phyloP scores from a whole-genome alignment of 1,139 yeast genomes.

The Protomyces lactucae-debilis region DNA sequence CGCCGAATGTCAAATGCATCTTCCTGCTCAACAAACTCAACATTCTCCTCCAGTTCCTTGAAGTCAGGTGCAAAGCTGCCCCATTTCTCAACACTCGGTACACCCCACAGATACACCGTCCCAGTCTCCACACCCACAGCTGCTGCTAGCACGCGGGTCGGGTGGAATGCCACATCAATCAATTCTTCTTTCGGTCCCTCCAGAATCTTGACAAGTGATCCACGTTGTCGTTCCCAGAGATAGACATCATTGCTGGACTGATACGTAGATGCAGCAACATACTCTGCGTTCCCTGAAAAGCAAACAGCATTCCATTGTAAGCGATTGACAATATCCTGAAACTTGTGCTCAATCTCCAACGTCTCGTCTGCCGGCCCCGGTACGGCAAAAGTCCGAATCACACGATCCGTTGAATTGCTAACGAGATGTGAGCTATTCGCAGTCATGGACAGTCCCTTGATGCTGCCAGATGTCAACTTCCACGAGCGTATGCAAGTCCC shows the following conservation, averaged over 20 bases:
- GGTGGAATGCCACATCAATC: slow-evolving; percentile 77
- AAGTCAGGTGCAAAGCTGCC: slow-evolving; percentile 96
- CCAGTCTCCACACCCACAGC: slow-evolving; percentile 92
- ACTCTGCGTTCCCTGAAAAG: slow-evolving; percentile 74
- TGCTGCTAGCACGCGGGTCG: slow-evolving; percentile 64
- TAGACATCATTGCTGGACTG: slow-evolving; percentile 86
- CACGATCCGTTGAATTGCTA: slow-evolving; percentile 74
- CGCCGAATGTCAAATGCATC: slow-evolving; percentile 77
- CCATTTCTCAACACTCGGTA: slow-evolving; percentile 87
- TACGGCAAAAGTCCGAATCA: slow-evolving; percentile 59
- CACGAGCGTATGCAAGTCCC: slow-evolving; percentile 46
- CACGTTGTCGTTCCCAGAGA: slow-evolving; percentile 88
- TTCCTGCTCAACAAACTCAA: slow-evolving; percentile 80
- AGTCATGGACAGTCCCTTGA: slow-evolving; percentile 64
- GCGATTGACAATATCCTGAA: slow-evolving; percentile 84
- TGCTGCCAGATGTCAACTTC: slow-evolving; percentile 62
- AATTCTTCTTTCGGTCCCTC: slow-evolving; percentile 89
- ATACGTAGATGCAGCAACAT: slow-evolving; percentile 78
- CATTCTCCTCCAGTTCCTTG: slow-evolving; percentile 88
- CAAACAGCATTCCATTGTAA: slow-evolving; percentile 83
- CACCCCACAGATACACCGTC: slow-evolving; percentile 73
- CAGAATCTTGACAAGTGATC: slow-evolving; percentile 77
- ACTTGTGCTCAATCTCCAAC: slow-evolving; percentile 68
- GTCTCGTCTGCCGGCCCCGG: slow-evolving; percentile 17
- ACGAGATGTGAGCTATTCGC: slow-evolving; percentile 62